A percentile compares a stretch with the other conserved stretches of the same genome.
These are phyloP conservation scores for Blepharisma undulans DNA, from an alignment of 169 alveolate species.

Conservation along the genomic window DNA sequence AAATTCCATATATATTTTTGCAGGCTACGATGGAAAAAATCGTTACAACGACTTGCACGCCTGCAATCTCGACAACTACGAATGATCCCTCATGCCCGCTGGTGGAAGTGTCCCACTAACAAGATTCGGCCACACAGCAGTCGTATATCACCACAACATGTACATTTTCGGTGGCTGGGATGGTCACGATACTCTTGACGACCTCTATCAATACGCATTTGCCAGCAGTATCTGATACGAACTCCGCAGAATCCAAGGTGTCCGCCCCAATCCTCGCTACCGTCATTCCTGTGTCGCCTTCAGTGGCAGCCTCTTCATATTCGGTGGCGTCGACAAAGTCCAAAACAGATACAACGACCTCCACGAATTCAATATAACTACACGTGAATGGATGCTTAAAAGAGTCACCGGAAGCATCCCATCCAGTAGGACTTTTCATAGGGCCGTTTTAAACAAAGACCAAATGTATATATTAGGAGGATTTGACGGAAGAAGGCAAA, in stretches of 20 bases:
- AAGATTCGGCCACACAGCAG: slow-evolving; percentile 87
- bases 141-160: slow-evolving; percentile 69
- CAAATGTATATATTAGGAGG: slow-evolving; percentile 80
- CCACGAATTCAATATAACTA: slow-evolving; percentile 69
- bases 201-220: slow-evolving; percentile 65
- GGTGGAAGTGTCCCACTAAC: slow-evolving; percentile 72
- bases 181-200: slow-evolving; percentile 87
- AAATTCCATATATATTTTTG: slow-evolving; percentile 53
- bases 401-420: slow-evolving; percentile 62
- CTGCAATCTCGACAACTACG: slow-evolving; percentile 34
- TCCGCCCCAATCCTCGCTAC: slow-evolving; percentile 65
- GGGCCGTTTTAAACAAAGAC: slow-evolving; percentile 63
- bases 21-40: slow-evolving; percentile 71
- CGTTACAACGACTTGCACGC: slow-evolving; percentile 63
- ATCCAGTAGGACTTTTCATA: slow-evolving; percentile 81
- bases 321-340: slow-evolving; percentile 85
- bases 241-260: slow-evolving; percentile 52
- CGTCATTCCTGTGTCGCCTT: slow-evolving; percentile 77
- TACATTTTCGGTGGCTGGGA: slow-evolving; percentile 89
- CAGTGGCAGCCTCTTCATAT: slow-evolving; percentile 73
- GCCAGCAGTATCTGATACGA: slow-evolving; percentile 72
- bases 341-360: slow-evolving; percentile 65
- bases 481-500: slow-evolving; percentile 80
- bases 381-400: slow-evolving; percentile 55
- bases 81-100: slow-evolving; percentile 51